Evolutionary conservation across 768 basidiomycete genomes (phyloP).

Genomic region (Sporobolomyces pararoseus): DNA sequence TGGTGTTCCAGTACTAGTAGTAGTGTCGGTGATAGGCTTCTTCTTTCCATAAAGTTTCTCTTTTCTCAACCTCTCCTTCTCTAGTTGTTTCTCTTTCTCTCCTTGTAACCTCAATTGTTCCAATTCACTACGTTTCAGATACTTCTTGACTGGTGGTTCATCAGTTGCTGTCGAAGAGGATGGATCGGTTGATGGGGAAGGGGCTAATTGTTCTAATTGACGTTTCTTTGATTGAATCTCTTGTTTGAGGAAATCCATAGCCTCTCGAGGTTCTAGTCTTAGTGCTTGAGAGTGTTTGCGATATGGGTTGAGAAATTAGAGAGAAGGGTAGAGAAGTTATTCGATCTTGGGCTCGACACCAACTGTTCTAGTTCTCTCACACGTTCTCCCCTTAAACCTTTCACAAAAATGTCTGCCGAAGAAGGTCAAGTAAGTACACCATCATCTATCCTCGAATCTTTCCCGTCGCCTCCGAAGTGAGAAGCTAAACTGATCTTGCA

Average conservation of each 20-base stretch:
- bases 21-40: slow-evolving; percentile 43
- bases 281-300: no score
- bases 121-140: slow-evolving; percentile 85
- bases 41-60: slow-evolving; percentile 46
- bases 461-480: neutral
- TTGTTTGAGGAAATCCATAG: slow-evolving; percentile 85
- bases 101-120: slow-evolving; percentile 62
- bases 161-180: neutral
- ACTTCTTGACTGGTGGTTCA: slow-evolving; percentile 61
- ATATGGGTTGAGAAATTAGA: neutral
- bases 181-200: slow-evolving; percentile 20
- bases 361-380: no score
- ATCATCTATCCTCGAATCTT: neutral
- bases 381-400: neutral
- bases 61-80: slow-evolving; percentile 52
- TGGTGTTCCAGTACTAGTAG: slow-evolving; percentile 46
- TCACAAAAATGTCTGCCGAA: slow-evolving; percentile 29
- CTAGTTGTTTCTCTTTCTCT: slow-evolving; percentile 52
- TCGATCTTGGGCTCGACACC: no score
- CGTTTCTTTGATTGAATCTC: slow-evolving; percentile 78
- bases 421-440: slow-evolving; percentile 17
- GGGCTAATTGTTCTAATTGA: slow-evolving; percentile 54
- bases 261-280: neutral
- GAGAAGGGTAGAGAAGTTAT: neutral
- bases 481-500: neutral